Percentiles rank a stretch among this genome's conserved stretches.
These are phyloP conservation scores for Colletotrichum lindemuthianum DNA, from an alignment of 2,329 filamentous ascomycete species.

Conservation along the genomic window DNA sequence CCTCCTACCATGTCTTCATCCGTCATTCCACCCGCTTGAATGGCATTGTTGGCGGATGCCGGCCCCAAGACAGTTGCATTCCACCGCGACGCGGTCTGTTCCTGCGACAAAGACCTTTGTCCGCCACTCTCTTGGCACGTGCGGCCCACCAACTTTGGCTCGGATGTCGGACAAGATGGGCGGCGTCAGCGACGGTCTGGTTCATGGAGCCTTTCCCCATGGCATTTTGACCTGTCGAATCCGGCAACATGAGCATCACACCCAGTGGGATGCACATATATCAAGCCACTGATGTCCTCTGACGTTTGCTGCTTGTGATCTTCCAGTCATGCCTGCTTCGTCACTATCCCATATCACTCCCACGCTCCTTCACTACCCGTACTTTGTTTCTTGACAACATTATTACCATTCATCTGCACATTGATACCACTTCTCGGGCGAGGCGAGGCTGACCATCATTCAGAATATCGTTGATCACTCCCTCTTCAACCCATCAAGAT, in stretches of 20 bases:
- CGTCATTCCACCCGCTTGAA: slow-evolving; percentile 27
- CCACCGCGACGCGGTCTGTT: slow-evolving; percentile 15
- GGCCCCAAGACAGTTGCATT: slow-evolving; percentile 14
- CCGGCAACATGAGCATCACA: background rate
- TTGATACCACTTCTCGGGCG: slow-evolving; percentile 29
- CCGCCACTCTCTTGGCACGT: slow-evolving; percentile 5
- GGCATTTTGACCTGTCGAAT: background rate
- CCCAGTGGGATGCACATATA: slow-evolving; percentile 9
- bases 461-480: slow-evolving; percentile 30
- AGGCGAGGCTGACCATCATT: slow-evolving; percentile 36
- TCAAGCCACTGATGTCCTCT: slow-evolving; percentile 6
- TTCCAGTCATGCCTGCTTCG: too few relatives aligned
- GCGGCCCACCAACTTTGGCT: background rate
- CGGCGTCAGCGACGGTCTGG: background rate
- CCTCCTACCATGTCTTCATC: background rate
- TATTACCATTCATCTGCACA: background rate
- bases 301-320: background rate
- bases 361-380: background rate
- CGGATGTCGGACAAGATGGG: slow-evolving; percentile 7
- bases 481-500: slow-evolving; percentile 48
- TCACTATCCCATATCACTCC: background rate
- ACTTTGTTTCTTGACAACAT: slow-evolving; percentile 5
- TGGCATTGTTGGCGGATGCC: slow-evolving; percentile 30
- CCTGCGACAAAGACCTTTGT: slow-evolving; percentile 22
- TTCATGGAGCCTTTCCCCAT: slow-evolving; percentile 6